phyloP scores from a whole-genome alignment of 768 basidiomycete genomes.

The Boletus rubroflammeus region DNA sequence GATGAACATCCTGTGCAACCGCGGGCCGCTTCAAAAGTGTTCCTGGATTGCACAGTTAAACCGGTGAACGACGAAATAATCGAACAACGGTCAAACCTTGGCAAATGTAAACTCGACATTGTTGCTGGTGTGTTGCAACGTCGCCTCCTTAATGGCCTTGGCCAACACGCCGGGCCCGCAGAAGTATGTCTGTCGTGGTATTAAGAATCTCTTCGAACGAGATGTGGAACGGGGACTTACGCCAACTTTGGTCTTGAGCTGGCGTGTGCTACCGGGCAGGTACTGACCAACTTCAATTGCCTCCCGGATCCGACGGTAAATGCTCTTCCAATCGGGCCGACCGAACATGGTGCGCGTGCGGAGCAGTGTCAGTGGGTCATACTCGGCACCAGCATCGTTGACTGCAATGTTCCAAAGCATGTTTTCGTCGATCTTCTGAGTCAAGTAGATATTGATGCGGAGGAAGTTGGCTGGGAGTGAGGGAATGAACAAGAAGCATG shows the following conservation, averaged over 20 bases:
- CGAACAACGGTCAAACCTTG: conserved; percentile 51
- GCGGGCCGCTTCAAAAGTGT: conserved; percentile 12
- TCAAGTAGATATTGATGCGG: conserved; percentile 87
- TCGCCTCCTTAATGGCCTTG: conserved; percentile 72
- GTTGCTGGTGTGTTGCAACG: conserved; percentile 48
- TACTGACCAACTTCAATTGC: conserved; percentile 83
- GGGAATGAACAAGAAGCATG: conserved; percentile 9
- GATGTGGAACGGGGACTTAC: conserved; percentile 42
- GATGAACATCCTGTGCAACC: not conserved
- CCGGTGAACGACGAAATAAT: not conserved
- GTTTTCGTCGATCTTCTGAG: conserved; percentile 79
- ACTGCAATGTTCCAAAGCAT: conserved; percentile 92
- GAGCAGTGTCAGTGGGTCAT: conserved; percentile 86
- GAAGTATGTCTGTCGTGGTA: conserved; percentile 66
- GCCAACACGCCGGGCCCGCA: conserved; percentile 79
- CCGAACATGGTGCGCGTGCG: conserved; percentile 89
- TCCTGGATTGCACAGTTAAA: conserved; percentile 8
- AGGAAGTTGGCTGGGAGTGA: conserved; percentile 75
- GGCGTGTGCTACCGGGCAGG: conserved; percentile 71
- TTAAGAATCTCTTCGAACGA: not conserved
- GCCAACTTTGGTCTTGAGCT: conserved; percentile 79
- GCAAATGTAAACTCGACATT: conserved; percentile 75
- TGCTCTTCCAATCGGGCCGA: conserved; percentile 83
- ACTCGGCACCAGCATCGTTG: conserved; percentile 80
- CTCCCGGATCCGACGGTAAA: conserved; percentile 70